phyloP scores from a whole-genome alignment of 2,329 filamentous ascomycete species.

The Endothia cerciana region DNA sequence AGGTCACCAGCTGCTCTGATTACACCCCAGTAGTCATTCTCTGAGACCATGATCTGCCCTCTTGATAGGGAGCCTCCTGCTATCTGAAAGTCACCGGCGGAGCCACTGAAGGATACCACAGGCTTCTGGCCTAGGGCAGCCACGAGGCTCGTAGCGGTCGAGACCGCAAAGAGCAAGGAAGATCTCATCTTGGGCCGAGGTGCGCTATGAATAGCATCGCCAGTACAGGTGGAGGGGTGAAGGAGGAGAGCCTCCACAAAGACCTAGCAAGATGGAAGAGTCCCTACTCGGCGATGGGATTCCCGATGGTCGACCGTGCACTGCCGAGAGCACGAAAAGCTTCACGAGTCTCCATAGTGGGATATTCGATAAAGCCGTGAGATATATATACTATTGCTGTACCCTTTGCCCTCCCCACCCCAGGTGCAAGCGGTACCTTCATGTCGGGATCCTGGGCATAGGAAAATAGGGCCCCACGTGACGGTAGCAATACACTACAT shows the following conservation, averaged over 20 bases:
- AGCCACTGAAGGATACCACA: conserved; percentile 46
- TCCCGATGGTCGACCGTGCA: not conserved
- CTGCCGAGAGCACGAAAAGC: not conserved
- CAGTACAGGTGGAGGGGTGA: not conserved
- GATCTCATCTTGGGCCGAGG: conserved; percentile 25
- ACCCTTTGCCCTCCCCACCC: conserved; percentile 18
- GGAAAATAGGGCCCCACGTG: not conserved
- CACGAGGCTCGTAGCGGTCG: conserved; percentile 32
- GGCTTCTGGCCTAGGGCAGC: conserved; percentile 53
- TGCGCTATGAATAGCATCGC: not conserved
- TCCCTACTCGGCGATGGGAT: not conserved
- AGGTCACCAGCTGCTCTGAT: conserved; percentile 70
- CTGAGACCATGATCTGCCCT: conserved; percentile 59
- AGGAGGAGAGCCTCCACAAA: not conserved
- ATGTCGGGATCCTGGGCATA: not conserved
- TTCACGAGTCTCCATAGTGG: not conserved
- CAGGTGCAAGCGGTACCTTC: conserved; percentile 6
- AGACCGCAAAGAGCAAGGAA: conserved; percentile 29
- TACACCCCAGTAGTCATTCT: conserved; percentile 68
- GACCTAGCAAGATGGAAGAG: not conserved
- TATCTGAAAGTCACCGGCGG: conserved; percentile 39
- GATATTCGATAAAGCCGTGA: too few species aligned
- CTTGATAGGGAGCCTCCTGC: conserved; percentile 42
- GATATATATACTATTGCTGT: too few species aligned
- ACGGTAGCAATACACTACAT: not conserved